Base-by-base conservation (phyloP, 2,329 filamentous ascomycete genomes). In the Chalara sp. region DNA sequence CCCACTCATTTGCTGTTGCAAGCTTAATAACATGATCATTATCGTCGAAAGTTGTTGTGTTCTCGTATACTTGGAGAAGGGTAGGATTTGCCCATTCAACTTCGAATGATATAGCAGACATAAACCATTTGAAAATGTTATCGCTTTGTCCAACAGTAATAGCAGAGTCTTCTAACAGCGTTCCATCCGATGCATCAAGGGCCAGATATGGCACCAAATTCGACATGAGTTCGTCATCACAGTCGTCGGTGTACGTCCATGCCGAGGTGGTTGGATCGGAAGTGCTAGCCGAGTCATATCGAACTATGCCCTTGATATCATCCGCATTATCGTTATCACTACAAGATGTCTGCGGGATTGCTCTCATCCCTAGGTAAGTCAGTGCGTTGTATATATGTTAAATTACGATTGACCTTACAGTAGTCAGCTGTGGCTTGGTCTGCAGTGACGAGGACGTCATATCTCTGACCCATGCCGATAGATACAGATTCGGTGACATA, bases 311-410 rank as follows among this genome's bases (percentile, higher is more conserved):
- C 39, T 62, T 69, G 56, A 68, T 63, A 45, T 67, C 67, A 3
- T 69, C 68, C 58, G 83, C 70, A 40, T 83, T 72, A 8, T 70
- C 60, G 35, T 83, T 72, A 74, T 78, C 0, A 82, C 84, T n/a
- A 1, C 78, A 59, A n/a, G n/a, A n/a, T 5, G 74, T 79, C 50
- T 74, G 60, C 1, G 73, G 74, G 58, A 74, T 77, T 51, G 74
- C 70, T 32, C 80, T 75, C 67, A 84, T 78, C 78, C n/a, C n/a
- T n/a, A n/a, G n/a, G n/a, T n/a, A n/a, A n/a, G n/a, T n/a, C n/a
- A n/a, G n/a, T n/a, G n/a, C n/a, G n/a, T n/a, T n/a, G n/a, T n/a
- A n/a, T n/a, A n/a, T n/a, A n/a, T n/a, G n/a, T n/a, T n/a, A n/a
- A n/a, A n/a, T n/a, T n/a, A n/a, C n/a, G n/a, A n/a, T n/a, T n/a